A percentile compares a stretch with the other conserved stretches of the same genome.
Evolutionary conservation across 2,329 filamentous ascomycete genomes (phyloP).

Genomic region (Exophiala dermatitidis): DNA sequence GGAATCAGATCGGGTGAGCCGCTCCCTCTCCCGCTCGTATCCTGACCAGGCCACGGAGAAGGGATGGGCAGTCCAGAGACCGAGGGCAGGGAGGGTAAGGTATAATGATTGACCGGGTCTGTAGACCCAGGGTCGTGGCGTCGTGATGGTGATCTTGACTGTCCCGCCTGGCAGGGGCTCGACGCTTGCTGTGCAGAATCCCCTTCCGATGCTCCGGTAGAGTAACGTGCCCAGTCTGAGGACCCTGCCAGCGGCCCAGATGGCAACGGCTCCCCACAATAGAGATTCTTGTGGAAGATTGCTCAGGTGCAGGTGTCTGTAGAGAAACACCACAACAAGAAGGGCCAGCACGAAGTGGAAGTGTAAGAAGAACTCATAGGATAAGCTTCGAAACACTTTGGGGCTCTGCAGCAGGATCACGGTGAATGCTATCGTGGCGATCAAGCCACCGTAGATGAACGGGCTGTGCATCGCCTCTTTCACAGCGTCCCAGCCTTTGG

Average conservation of each 20-base stretch:
- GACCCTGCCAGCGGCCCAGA: constrained; percentile 69
- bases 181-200: constrained; percentile 58
- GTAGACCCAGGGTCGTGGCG: constrained; percentile 60
- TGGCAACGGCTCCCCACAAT: constrained; percentile 63
- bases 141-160: constrained; percentile 61
- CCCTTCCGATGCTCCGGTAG: constrained; percentile 55
- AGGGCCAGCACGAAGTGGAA: constrained; percentile 71
- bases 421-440: constrained; percentile 50
- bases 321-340: constrained; percentile 62
- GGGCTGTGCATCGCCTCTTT: constrained; percentile 28
- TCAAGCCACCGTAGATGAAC: constrained; percentile 39
- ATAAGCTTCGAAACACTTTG: constrained; percentile 80
- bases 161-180: constrained; percentile 64
- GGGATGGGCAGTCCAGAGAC: constrained; percentile 65
- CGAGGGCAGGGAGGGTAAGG: constrained; percentile 60
- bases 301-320: constrained; percentile 76
- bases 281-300: constrained; percentile 63
- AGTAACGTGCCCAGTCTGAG: constrained; percentile 56
- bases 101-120: constrained; percentile 68
- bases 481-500: constrained; percentile 35
- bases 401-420: constrained; percentile 63
- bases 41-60: constrained; percentile 73
- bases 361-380: constrained; percentile 94
- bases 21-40: constrained; percentile 42
- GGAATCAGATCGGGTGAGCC: constrained; percentile 18